These are phyloP conservation scores for Theobroma grandiflorum DNA, from an alignment of 441 rosid species.

Conservation along the genomic window DNA sequence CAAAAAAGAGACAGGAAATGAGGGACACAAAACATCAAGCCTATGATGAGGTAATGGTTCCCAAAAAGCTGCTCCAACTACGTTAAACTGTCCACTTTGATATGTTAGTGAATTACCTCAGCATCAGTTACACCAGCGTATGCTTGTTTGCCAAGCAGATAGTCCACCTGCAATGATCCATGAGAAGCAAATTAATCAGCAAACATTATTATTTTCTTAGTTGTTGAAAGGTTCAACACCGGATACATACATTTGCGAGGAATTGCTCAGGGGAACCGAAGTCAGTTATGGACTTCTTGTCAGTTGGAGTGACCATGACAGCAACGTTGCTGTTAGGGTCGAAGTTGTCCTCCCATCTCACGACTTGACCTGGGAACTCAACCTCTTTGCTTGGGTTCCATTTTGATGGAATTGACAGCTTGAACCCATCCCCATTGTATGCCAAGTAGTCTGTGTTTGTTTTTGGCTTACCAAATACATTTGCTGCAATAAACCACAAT, in stretches of 20 bases:
- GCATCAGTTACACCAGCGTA: slow-evolving; percentile 75
- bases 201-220: background rate
- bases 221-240: background rate
- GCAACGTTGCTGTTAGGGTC: slow-evolving; percentile 72
- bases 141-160: slow-evolving; percentile 84
- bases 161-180: slow-evolving; percentile 67
- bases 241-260: slow-evolving; percentile 61
- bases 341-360: slow-evolving; percentile 93
- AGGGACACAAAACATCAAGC: background rate
- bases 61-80: background rate
- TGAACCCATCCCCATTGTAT: slow-evolving; percentile 85
- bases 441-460: slow-evolving; percentile 80
- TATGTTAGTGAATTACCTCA: slow-evolving; percentile 57
- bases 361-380: slow-evolving; percentile 93
- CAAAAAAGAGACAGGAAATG: background rate
- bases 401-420: slow-evolving; percentile 75
- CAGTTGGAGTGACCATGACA: slow-evolving; percentile 84
- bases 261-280: slow-evolving; percentile 86
- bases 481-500: slow-evolving; percentile 57
- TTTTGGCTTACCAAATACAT: slow-evolving; percentile 96
- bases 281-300: slow-evolving; percentile 90
- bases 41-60: background rate
- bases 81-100: background rate
- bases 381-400: slow-evolving; percentile 97
- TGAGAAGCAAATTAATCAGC: background rate